These are phyloP conservation scores for Rhododendron kiyosumense DNA, from an alignment of 148 eudicot genomes.

Conservation along the genomic window DNA sequence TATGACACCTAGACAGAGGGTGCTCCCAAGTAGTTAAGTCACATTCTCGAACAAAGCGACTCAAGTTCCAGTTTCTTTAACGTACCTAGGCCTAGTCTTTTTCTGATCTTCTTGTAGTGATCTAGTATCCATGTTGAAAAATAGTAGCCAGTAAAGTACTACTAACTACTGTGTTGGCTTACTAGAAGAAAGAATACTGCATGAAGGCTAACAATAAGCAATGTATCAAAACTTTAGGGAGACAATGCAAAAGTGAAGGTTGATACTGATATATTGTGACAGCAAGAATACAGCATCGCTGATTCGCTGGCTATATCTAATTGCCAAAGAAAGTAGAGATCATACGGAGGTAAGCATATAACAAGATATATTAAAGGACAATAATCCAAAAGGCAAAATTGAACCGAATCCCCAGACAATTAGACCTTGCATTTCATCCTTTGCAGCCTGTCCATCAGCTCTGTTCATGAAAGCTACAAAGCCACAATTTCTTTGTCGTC, in stretches of 20 bases:
- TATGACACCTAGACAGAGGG: neutral
- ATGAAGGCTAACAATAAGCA: neutral
- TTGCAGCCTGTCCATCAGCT: slow-evolving; percentile 97
- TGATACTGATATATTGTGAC: neutral
- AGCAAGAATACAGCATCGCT: neutral
- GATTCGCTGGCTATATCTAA: neutral
- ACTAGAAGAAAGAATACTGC: neutral
- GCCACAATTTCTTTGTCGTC: slow-evolving; percentile 95
- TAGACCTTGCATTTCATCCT: slow-evolving; percentile 98
- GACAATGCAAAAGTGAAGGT: neutral
- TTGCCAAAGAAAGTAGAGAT: neutral
- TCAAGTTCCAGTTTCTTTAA: neutral
- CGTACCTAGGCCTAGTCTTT: neutral
- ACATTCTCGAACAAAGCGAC: neutral
- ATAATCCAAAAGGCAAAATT: neutral
- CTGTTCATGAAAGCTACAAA: slow-evolving; percentile 99
- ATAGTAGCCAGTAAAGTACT: neutral
- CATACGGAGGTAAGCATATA: neutral
- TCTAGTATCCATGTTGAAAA: neutral
- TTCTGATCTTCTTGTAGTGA: neutral
- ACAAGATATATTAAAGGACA: neutral
- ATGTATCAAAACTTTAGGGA: neutral
- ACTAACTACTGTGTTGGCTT: neutral
- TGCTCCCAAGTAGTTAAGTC: neutral
- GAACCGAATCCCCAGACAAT: neutral